These are phyloP conservation scores for Boletus insuetus DNA, from an alignment of 768 basidiomycete genomes.

Conservation along the genomic window DNA sequence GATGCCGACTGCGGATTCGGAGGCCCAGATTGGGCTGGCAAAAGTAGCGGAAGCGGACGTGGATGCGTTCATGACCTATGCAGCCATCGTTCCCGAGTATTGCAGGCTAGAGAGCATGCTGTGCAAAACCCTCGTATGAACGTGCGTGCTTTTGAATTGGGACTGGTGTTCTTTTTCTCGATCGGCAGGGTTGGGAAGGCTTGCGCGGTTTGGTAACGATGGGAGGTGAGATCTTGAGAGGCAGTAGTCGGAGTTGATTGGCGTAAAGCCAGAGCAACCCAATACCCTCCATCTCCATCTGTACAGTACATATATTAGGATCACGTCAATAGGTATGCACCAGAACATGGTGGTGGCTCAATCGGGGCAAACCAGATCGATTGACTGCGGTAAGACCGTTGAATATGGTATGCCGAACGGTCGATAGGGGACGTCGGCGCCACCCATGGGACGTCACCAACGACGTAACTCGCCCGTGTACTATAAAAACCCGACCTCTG, in stretches of 20 bases:
- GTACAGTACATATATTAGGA: constrained; percentile 17
- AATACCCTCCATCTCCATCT: neutral
- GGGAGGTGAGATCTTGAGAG: too few species aligned
- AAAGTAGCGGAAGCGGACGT: constrained; percentile 83
- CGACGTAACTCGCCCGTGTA: too few species aligned
- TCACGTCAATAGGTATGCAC: constrained; percentile 9
- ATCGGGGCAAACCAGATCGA: too few species aligned
- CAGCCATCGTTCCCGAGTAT: constrained; percentile 82
- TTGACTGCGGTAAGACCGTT: too few species aligned
- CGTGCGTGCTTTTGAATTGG: neutral
- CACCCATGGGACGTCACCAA: too few species aligned
- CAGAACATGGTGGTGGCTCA: too few species aligned
- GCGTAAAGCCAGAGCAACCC: neutral
- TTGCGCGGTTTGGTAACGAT: too few species aligned
- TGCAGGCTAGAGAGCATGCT: constrained; percentile 77
- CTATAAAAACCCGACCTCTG: neutral
- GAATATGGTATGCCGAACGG: too few species aligned
- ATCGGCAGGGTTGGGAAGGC: neutral
- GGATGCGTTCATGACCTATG: constrained; percentile 84
- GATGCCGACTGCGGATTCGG: constrained; percentile 67
- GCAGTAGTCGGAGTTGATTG: neutral
- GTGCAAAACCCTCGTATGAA: constrained; percentile 55
- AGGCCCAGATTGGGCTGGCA: constrained; percentile 71
- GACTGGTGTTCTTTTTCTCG: neutral
- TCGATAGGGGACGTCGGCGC: too few species aligned